Percentiles rank a stretch among this genome's conserved stretches.
Conservation (phyloP, 306 rosid species). For the Gastrolobium villosum region DNA sequence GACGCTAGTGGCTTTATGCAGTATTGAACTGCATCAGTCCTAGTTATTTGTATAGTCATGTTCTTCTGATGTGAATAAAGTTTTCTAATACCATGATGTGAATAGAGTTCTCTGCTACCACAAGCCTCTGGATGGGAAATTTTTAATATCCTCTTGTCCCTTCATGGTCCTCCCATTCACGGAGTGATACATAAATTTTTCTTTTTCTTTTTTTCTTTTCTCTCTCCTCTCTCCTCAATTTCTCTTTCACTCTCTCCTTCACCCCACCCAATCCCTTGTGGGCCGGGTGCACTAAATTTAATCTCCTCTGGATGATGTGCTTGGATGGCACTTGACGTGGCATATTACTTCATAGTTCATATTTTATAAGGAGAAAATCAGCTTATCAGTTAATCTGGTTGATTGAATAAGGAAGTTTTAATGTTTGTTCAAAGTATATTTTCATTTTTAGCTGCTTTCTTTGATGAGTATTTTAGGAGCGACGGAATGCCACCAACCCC, state of each 20-base stretch:
- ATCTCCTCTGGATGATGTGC: too few species aligned
- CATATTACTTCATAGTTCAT: not conserved
- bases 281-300: too few species aligned
- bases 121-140: not conserved
- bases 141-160: too few species aligned
- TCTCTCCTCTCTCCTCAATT: too few species aligned
- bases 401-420: not conserved
- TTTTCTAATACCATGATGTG: not conserved
- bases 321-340: not conserved
- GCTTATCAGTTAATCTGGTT: not conserved
- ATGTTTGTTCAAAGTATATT: slow-evolving; percentile 11
- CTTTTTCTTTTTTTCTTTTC: too few species aligned
- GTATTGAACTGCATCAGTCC: not conserved
- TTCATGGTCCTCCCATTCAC: too few species aligned
- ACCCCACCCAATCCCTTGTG: too few species aligned
- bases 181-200: too few species aligned
- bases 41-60: not conserved
- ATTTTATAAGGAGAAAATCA: not conserved
- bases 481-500: not conserved
- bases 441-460: not conserved
- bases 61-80: slow-evolving; percentile 1
- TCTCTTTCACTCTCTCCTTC: too few species aligned
- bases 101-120: not conserved
- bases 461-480: slow-evolving; percentile 1
- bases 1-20: not conserved